Percentiles rank a stretch among this genome's conserved stretches.
phyloP scores from a whole-genome alignment of 805 yeast genomes.

The Schwanniomyces sp. region DNA sequence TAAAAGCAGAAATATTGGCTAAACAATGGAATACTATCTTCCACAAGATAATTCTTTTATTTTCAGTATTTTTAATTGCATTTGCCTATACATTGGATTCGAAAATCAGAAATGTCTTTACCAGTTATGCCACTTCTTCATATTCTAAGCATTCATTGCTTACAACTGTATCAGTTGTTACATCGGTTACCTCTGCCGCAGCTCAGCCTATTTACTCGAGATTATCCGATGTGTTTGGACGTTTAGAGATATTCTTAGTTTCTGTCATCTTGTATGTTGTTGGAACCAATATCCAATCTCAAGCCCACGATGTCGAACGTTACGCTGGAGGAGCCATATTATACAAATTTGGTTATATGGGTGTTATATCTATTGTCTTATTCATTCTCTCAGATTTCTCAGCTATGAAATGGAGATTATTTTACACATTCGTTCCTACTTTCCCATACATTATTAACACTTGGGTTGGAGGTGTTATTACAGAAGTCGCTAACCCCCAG shows the following conservation, averaged over 20 bases:
- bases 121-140: constrained; percentile 23
- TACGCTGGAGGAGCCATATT: constrained; percentile 29
- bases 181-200: constrained; percentile 27
- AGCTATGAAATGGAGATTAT: constrained; percentile 16
- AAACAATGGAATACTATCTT: constrained; percentile 1
- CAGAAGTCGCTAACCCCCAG: constrained; percentile 7
- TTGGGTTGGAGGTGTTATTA: constrained; percentile 18
- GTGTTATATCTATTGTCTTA: constrained; percentile 10
- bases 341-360: constrained; percentile 17
- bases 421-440: constrained; percentile 12
- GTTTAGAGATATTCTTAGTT: constrained; percentile 23
- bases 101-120: constrained; percentile 17
- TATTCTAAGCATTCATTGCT: constrained; percentile 22
- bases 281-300: constrained; percentile 29
- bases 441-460: constrained; percentile 18
- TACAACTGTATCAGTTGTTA: constrained; percentile 24
- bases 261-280: constrained; percentile 23
- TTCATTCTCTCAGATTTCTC: constrained; percentile 17
- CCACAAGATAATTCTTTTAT: constrained; percentile 1
- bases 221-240: constrained; percentile 27
- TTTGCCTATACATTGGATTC: constrained; percentile 27
- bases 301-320: constrained; percentile 23
- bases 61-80: constrained; percentile 16
- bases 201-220: constrained; percentile 28
- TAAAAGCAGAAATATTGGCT: constrained; percentile 3